Conservation (phyloP, 306 rosid species). For the Castanea mollissima region DNA sequence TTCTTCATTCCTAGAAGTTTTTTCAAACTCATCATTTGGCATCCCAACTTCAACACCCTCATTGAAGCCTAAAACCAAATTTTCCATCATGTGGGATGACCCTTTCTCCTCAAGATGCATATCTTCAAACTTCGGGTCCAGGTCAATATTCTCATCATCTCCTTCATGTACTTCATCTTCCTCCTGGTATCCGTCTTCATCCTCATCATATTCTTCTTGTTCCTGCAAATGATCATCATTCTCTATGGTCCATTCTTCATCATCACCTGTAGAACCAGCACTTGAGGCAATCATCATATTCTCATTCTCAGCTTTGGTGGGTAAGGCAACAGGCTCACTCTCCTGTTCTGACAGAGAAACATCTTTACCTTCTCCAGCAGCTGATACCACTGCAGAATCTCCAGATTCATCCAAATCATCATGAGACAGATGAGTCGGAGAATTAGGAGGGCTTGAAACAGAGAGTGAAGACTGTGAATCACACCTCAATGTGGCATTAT, state of each 20-base stretch:
- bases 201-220: conserved; percentile 97
- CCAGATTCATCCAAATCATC: conserved; percentile 87
- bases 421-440: conserved; percentile 93
- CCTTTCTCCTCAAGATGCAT: conserved; percentile 72
- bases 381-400: conserved; percentile 53
- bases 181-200: conserved; percentile 83
- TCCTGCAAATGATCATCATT: conserved; percentile 76
- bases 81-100: conserved; percentile 71
- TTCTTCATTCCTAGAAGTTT: conserved; percentile 49
- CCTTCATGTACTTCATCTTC: conserved; percentile 93
- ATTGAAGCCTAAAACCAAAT: conserved; percentile 82
- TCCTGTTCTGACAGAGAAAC: conserved; percentile 37
- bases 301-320: conserved; percentile 43
- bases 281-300: conserved; percentile 36
- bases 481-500: conserved; percentile 52
- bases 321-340: conserved; percentile 37
- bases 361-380: conserved; percentile 47
- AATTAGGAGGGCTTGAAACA: conserved; percentile 88
- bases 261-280: conserved; percentile 59
- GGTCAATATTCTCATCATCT: conserved; percentile 61
- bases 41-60: conserved; percentile 96
- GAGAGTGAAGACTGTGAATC: conserved; percentile 96
- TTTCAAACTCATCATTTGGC: conserved; percentile 86
- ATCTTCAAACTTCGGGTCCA: conserved; percentile 52
- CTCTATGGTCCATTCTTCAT: conserved; percentile 88